A percentile compares a stretch with the other conserved stretches of the same genome.
These are phyloP conservation scores for Betula pendula DNA, from an alignment of 306 rosid species.

Conservation along the genomic window DNA sequence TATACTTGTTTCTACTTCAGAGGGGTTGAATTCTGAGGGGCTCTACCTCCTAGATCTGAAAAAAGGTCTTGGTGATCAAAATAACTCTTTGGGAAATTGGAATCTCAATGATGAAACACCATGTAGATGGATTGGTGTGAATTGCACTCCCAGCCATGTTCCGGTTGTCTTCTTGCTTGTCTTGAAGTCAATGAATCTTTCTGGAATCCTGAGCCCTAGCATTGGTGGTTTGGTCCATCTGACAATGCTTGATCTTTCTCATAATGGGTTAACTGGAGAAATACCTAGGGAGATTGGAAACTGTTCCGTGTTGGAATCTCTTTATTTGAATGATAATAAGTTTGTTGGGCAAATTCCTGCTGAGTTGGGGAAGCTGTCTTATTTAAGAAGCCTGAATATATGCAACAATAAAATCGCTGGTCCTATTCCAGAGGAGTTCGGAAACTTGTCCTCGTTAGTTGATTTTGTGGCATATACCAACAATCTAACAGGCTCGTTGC, in stretches of 20 bases:
- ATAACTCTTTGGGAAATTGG: slow-evolving; percentile 55
- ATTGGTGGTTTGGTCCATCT: slow-evolving; percentile 62
- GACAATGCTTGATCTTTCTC: slow-evolving; percentile 58
- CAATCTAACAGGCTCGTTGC: slow-evolving; percentile 72
- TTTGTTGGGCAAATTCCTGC: slow-evolving; percentile 69
- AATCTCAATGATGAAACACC: slow-evolving; percentile 68
- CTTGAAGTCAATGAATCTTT: slow-evolving; percentile 61
- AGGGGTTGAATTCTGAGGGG: slow-evolving; percentile 81
- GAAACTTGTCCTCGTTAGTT: slow-evolving; percentile 63
- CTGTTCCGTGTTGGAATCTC: slow-evolving; percentile 51
- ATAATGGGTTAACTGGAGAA: slow-evolving; percentile 55
- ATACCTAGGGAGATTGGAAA: slow-evolving; percentile 78
- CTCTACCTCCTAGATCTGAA: slow-evolving; percentile 63
- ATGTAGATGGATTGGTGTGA: slow-evolving; percentile 78
- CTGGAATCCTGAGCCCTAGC: slow-evolving; percentile 58
- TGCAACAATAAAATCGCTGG: slow-evolving; percentile 79
- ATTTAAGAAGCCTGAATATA: slow-evolving; percentile 59
- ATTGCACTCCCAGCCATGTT: slow-evolving; percentile 47
- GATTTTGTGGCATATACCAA: slow-evolving; percentile 82
- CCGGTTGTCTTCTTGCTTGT: slow-evolving; percentile 57
- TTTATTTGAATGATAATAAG: slow-evolving; percentile 65
- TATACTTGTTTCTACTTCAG: slow-evolving; percentile 48
- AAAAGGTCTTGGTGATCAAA: slow-evolving; percentile 47
- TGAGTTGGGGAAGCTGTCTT: slow-evolving; percentile 61
- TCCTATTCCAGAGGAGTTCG: slow-evolving; percentile 66